These are phyloP conservation scores for Noccaea bulbosa DNA, from an alignment of 345 rosid genomes.

Conservation along the genomic window DNA sequence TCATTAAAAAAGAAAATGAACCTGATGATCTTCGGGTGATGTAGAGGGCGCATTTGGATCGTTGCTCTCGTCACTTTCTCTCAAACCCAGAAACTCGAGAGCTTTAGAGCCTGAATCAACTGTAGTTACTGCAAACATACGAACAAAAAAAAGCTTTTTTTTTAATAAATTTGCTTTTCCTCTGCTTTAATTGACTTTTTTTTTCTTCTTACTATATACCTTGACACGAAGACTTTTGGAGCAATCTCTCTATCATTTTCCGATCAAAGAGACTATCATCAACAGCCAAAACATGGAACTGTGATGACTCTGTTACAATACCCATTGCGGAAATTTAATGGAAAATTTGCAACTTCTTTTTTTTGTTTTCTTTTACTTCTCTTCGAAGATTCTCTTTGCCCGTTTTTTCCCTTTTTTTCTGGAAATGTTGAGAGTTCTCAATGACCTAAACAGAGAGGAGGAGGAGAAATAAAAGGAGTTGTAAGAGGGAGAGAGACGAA, in stretches of 20 bases:
- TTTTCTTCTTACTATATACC: constrained; percentile 43
- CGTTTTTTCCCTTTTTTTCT: background rate
- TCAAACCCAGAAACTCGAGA: constrained; percentile 76
- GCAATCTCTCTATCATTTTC: constrained; percentile 84
- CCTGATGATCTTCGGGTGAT: constrained; percentile 45
- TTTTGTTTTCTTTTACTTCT: background rate
- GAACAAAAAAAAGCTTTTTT: background rate
- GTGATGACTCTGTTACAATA: constrained; percentile 51
- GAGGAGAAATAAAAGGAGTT: constrained; percentile 10
- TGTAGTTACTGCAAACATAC: constrained; percentile 62
- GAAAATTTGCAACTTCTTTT: constrained; percentile 25
- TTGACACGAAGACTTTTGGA: constrained; percentile 85
- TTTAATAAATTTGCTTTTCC: background rate
- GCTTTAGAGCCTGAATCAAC: constrained; percentile 95
- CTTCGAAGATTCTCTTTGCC: background rate
- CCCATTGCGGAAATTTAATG: constrained; percentile 29
- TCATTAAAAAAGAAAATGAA: background rate
- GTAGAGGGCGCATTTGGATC: constrained; percentile 46
- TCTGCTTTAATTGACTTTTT: background rate
- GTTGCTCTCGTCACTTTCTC: constrained; percentile 40
- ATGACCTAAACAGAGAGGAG: background rate
- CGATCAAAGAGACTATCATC: constrained; percentile 85
- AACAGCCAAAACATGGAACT: constrained; percentile 94
- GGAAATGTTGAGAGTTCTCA: constrained; percentile 28
- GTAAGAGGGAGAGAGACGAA: constrained; percentile 8